Evolutionary conservation across 495 filamentous ascomycete genomes (phyloP), one percentile per base, ranked within the genome.

Genomic region (Collariella sp.): DNA sequence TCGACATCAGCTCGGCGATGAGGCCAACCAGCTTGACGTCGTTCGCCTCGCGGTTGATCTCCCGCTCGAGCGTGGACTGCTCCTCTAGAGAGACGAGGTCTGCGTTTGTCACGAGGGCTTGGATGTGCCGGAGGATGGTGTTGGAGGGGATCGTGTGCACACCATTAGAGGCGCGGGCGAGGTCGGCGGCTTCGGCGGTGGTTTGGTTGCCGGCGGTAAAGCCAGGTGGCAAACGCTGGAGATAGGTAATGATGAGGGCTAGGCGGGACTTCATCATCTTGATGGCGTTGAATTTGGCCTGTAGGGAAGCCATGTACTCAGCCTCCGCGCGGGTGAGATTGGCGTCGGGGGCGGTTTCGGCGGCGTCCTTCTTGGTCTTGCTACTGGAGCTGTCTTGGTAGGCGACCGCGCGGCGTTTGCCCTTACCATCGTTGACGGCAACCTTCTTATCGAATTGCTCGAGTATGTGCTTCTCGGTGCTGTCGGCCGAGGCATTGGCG

Each of bases 211-310:
- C 72, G 13, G 73, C 71, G 20, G 83, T 70, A 59, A 83, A 79
- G 20, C 78, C 79, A 0, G 81, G 74, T 5, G 88, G 87, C 5
- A 93, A 78, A 38, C 79, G 80, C 48, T 83, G 70, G 45, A 98
- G 79, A 66, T 96, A 97, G 34, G 79, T 77, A 57, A 83, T 85
- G 50, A 97, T 80, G 54, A 97, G 81, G 13, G 79, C 76, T 64
- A 98, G 84, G 42, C 94, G 85, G 15, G 85, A 81, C 63, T 90
- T 84, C 48, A 97, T 79, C 80, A 95, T 96, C 68, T 85, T 86
- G 61, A 95, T 83, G 23, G 94, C 91, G 68, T 97, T 98, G 36
- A 83, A 76, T 59, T 95, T 95, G 45, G 89, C 87, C 13, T 84
- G 89, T 26, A 98, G 81, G 23, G 74, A 71, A 7, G 76, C 69